Evolutionary conservation across 2,329 filamentous ascomycete genomes (phyloP).

Genomic region (Colletotrichum gigasporum): DNA sequence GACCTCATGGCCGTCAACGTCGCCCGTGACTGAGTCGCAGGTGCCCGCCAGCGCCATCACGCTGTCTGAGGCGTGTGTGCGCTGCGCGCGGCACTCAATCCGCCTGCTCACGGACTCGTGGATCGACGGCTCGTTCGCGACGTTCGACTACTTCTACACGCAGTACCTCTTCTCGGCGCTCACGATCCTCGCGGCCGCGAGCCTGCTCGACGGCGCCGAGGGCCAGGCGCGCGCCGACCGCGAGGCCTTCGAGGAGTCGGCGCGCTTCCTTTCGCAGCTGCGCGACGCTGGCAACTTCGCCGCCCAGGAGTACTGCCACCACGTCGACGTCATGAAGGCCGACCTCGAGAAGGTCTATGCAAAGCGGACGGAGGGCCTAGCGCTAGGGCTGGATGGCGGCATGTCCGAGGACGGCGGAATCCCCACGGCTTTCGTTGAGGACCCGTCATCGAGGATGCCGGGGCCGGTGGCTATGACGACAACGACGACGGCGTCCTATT

Average conservation of each 20-base stretch:
- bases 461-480: no score
- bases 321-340: conserved; percentile 46
- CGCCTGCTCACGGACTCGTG: conserved; percentile 52
- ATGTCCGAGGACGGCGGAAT: background rate
- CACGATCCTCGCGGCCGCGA: conserved; percentile 54
- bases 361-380: conserved; percentile 10
- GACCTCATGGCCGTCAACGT: conserved; percentile 22
- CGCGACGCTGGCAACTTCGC: conserved; percentile 50
- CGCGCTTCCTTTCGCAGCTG: conserved; percentile 48
- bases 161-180: conserved; percentile 58
- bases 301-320: conserved; percentile 51
- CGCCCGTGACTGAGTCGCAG: conserved; percentile 32
- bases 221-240: conserved; percentile 44
- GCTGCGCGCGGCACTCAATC: conserved; percentile 55
- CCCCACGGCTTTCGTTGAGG: background rate
- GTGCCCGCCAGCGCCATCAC: conserved; percentile 45
- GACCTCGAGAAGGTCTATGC: conserved; percentile 13
- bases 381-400: background rate
- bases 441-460: background rate
- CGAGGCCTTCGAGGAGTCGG: conserved; percentile 49
- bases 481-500: background rate
- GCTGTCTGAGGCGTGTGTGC: conserved; percentile 53
- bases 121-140: conserved; percentile 56
- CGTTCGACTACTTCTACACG: conserved; percentile 56
- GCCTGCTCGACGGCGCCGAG: conserved; percentile 42